Evolutionary conservation across 805 yeast species (phyloP).

Genomic region (Candida ficus): DNA sequence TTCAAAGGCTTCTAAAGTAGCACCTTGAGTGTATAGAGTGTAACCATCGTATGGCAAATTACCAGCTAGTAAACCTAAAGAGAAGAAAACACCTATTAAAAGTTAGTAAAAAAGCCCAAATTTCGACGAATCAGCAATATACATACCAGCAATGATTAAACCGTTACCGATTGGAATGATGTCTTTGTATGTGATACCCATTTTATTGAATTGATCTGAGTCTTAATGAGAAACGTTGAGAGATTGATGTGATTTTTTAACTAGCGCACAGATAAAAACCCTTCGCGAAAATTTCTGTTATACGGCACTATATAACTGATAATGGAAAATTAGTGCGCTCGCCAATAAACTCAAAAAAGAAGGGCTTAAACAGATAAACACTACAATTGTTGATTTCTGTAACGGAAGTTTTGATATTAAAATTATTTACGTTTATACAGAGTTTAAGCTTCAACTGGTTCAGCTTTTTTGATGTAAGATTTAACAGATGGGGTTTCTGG

Average conservation of each 20-base stretch:
- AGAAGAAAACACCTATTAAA: conserved; percentile 54
- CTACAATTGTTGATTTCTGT: too few relatives aligned
- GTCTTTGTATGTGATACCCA: conserved; percentile 35
- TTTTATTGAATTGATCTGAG: conserved; percentile 1
- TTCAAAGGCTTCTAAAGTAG: conserved; percentile 49
- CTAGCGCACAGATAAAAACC: not conserved
- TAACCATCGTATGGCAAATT: conserved; percentile 79
- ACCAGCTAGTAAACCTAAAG: conserved; percentile 71
- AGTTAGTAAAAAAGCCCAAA: not conserved
- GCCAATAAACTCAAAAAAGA: too few relatives aligned
- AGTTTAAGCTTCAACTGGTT: conserved; percentile 13
- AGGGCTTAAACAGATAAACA: too few relatives aligned
- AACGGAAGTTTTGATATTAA: too few relatives aligned
- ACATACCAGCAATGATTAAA: conserved; percentile 35
- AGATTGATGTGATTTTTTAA: not conserved
- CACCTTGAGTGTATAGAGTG: conserved; percentile 60
- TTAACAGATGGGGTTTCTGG: conserved; percentile 78
- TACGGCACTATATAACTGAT: not conserved
- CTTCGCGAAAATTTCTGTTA: not conserved
- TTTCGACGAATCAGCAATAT: not conserved
- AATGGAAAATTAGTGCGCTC: not conserved
- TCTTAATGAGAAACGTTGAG: too few relatives aligned
- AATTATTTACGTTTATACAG: not conserved
- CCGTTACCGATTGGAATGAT: conserved; percentile 42
- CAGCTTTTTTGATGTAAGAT: conserved; percentile 50